A percentile compares a stretch with the other conserved stretches of the same genome.
Evolutionary conservation across 805 yeast genomes (phyloP).

Genomic region (Saccharomycopsis vini): DNA sequence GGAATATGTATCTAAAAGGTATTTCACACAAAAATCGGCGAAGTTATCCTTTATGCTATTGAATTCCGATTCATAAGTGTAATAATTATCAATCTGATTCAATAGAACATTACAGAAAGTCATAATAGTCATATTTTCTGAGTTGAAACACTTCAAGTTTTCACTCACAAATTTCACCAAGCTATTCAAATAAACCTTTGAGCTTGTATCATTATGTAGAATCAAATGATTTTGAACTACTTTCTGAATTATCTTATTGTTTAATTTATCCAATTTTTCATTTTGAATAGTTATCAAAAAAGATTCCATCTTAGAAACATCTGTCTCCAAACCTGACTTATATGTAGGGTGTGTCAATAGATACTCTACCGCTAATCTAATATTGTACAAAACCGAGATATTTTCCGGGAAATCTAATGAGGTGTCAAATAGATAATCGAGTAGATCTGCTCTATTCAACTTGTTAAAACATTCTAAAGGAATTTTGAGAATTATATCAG

Average conservation of each 20-base stretch:
- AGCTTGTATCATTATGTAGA: constrained; percentile 4
- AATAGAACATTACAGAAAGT: not conserved
- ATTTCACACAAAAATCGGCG: not conserved
- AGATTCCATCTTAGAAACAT: too few species aligned
- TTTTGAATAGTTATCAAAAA: too few species aligned
- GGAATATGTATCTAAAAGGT: too few species aligned
- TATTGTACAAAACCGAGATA: not conserved
- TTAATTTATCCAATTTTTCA: too few species aligned
- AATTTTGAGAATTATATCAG: not conserved
- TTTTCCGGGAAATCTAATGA: too few species aligned
- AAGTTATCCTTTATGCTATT: not conserved
- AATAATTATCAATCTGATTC: constrained; percentile 1
- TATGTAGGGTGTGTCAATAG: constrained; percentile 8
- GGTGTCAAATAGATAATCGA: constrained; percentile 1
- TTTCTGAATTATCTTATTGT: not conserved
- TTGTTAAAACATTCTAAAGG: constrained; percentile 13
- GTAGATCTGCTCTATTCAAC: not conserved
- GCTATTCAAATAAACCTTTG: constrained; percentile 1
- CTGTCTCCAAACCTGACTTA: constrained; percentile 7
- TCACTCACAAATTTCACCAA: not conserved
- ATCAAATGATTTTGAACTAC: constrained; percentile 5
- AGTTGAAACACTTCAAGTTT: not conserved
- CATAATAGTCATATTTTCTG: not conserved
- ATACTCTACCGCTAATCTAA: not conserved
- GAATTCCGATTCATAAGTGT: not conserved